These are phyloP conservation scores for Sporothrix brasiliensis DNA, from an alignment of 2,329 filamentous ascomycete species.

Conservation along the genomic window DNA sequence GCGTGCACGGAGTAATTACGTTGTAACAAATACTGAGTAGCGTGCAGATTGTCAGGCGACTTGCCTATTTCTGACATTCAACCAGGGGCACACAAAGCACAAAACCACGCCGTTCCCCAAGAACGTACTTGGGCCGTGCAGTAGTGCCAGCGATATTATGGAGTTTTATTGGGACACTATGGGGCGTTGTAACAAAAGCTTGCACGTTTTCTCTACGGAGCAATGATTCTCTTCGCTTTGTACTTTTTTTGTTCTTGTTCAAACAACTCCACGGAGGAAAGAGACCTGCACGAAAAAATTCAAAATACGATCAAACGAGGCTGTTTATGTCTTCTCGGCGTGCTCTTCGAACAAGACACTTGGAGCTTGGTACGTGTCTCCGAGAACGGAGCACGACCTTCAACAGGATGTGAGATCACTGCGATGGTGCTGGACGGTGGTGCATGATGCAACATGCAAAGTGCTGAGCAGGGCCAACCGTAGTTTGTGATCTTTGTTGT, in stretches of 20 bases:
- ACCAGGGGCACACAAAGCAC: not conserved
- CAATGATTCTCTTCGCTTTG: no score
- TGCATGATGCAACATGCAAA: slow-evolving; percentile 11
- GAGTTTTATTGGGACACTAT: slow-evolving; percentile 2
- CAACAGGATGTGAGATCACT: not conserved
- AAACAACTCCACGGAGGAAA: not conserved
- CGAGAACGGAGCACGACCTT: not conserved
- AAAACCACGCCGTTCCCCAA: slow-evolving; percentile 15
- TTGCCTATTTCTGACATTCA: slow-evolving; percentile 18
- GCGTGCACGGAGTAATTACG: no score
- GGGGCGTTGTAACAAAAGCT: slow-evolving; percentile 8
- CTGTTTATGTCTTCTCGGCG: not conserved
- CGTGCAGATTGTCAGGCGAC: slow-evolving; percentile 22
- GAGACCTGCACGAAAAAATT: not conserved
- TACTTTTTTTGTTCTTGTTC: not conserved
- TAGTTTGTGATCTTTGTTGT: not conserved
- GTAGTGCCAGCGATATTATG: slow-evolving; percentile 23
- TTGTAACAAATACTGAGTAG: slow-evolving; percentile 7
- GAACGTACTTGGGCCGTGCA: slow-evolving; percentile 14
- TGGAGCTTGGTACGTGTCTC: not conserved
- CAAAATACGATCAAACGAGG: slow-evolving; percentile 12
- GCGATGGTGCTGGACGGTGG: not conserved
- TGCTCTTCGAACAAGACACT: not conserved
- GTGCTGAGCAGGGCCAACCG: not conserved
- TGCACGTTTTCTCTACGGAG: slow-evolving; percentile 5